Base-by-base conservation (phyloP, 2,329 filamentous ascomycete genomes). In the Zopfia rhizophila region DNA sequence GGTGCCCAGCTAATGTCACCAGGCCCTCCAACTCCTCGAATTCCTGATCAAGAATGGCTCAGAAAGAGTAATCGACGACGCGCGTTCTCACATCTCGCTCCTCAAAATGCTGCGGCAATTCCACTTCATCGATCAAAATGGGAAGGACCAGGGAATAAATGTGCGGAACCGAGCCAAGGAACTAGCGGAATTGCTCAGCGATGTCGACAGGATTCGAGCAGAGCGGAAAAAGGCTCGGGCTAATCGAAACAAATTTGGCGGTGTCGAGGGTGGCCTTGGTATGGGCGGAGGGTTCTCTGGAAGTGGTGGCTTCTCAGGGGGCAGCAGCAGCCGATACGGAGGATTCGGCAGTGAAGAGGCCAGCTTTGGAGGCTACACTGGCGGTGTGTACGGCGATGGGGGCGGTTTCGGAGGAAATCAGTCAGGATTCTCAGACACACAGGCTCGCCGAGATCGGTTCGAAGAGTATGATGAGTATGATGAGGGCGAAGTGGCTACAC, bases 101-200 rank as follows among this genome's bases (percentile, higher is more conserved):
- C 83, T 99, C 49, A 96, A 97, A 76, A 99, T 99, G 94, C 84
- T 99, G 44, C 90, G 92, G 46, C 94, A 99, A 72, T 99, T 99
- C 75, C 94, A 99, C 76, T 99, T 82, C 75, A 97, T 99, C 73
- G 84, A 99, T 68, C 82, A 84, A 69, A 97, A 97, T 73, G 94
- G 94, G 72, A 99, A 99, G 74, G 94, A 99, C 69, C 94, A 99
- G 74, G 94, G 94, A 51, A 85, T 99, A 73, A 99, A 99, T 68
- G 94, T 99, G 48, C 88, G 94, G 58, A 97, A 97, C 76, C 85
- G 94, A 56, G 91, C 94, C 58, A 97, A 97, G 75, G 94, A 99
- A 76, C 80, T 99, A 38, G 89, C 90, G 10, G 95, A 99, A 55
- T 83, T 99, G n/a, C 80, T 99, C 36, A 81, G 90, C 62, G 94